Base-by-base conservation (phyloP, 169 alveolate species). In the Plasmodium inui region DNA sequence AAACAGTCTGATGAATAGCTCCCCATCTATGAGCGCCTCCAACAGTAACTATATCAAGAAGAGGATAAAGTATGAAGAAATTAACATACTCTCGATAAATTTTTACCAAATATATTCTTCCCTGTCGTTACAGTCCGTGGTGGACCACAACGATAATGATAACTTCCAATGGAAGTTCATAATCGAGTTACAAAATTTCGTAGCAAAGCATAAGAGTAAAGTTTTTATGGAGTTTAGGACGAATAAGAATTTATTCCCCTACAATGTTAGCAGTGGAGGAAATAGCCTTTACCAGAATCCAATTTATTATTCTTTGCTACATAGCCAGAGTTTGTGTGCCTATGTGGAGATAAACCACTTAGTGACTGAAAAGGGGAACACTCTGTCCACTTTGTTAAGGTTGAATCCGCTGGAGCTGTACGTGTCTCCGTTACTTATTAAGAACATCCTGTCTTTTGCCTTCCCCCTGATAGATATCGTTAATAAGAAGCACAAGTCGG, bases 121-220 rank as follows among this genome's bases (percentile, higher is more conserved):
- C 19, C 81, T 95, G 70, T 82, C 95, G 19, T 70, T 93, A 74
- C 94, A 92, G 72, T 89, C 95, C 46, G 93, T 92, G 55, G 95
- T 92, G 61, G 97, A 95, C 84, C 95, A 93, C 53, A 92, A 95
- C 34, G 97, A 95, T 39, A 41, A 94, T 41, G 97, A 95, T 73
- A 95, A 93, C 88, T 80, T 91, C 84, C 96, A 93, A 67, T 93
- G 97, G 96, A 84, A 74, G 39, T 95, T 95, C 85, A 80, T 93
- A 50, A 91, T 93, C 44, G 93, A 92, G 34, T 82, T 95, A 34
- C 94, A 94, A 22, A 85, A 95, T 76, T 92, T 95, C 46, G 81
- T 90, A 26, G 96, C 94, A 50, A 92, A 93, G 78, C 94, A 91
- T 82, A 91, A 81, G 76, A 82, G 55, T 71, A 81, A 91, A 32